Base-by-base conservation (phyloP, 192 early-diverging fungal species). In the Spinellus fusiger region DNA sequence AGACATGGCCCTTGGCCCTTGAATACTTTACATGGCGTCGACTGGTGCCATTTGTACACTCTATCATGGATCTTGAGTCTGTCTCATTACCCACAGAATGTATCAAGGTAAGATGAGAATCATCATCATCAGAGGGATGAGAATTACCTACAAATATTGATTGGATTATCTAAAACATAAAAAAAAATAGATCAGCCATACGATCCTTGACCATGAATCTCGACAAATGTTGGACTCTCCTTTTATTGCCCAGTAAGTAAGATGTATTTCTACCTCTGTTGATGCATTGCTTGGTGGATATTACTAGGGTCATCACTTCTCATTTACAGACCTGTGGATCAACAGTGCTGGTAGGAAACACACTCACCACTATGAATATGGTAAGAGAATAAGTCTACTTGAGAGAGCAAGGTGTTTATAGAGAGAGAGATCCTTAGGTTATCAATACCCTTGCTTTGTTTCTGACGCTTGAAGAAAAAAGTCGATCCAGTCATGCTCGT, bases 391-490 rank as follows among this genome's bases (percentile, higher is more conserved):
- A 34, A 5, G 25, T 40, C 25, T 31, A 31, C 16, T 49, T 0
- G n/a, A 50, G 48, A 49, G 13, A 27, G n/a, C 33, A 15, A 26
- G 0, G 46, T 2, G 16, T 15, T 13, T 1, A 27, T 38, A 31
- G 3, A 54, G 31, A 18, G 4, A 4, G 37, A 29, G 26, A 15
- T 56, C 4, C 4, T 16, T 61, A 77, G 76, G 68, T 79, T 46
- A 80, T 80, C 57, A 80, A 80, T 32, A 80, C 79, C 7, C 46
- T 80, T 15, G 79, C 79, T 8, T 32, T 80, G 3, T 80, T 77
- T 37, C 55, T 80, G 13, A 72, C 73, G 1, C 50, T 71, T 4
- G 79, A 75, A 26, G 79, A 80, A 57, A 59, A 73, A 64, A 68
- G 70, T 32, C 72, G 77, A 10, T 80, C 79, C 2, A 76, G 76